These are phyloP conservation scores for Extremus antarcticus DNA, from an alignment of 495 filamentous ascomycete genomes.

Conservation along the genomic window DNA sequence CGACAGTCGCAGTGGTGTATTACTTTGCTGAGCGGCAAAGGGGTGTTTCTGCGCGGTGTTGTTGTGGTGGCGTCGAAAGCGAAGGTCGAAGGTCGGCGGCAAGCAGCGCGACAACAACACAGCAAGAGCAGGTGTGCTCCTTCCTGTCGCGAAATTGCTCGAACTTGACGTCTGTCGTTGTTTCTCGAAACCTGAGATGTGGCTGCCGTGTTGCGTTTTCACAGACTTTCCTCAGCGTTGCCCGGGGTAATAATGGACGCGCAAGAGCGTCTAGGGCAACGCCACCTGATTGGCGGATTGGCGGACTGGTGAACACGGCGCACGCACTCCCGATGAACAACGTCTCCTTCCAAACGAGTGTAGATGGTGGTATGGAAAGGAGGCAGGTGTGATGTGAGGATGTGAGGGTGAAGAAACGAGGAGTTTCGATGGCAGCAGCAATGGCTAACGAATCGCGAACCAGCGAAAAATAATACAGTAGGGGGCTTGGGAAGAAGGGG, in stretches of 20 bases:
- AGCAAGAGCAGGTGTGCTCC: not conserved
- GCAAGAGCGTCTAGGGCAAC: not conserved
- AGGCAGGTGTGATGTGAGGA: not conserved
- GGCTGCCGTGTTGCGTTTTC: too few relatives aligned
- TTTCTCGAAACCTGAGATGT: too few relatives aligned
- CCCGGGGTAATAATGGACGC: not conserved
- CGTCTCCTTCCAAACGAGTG: slow-evolving; percentile 1
- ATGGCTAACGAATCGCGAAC: not conserved
- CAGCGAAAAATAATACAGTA: not conserved
- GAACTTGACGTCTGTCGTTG: too few relatives aligned
- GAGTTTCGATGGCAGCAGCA: not conserved
- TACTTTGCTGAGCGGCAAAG: not conserved
- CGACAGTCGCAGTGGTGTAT: not conserved
- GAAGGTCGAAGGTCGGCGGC: not conserved
- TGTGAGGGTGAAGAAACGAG: not conserved
- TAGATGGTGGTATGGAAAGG: not conserved
- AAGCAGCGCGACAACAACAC: not conserved
- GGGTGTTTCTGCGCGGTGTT: not conserved
- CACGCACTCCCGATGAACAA: not conserved
- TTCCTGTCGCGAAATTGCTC: too few relatives aligned
- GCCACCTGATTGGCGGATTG: slow-evolving; percentile 15
- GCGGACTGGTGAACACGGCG: too few relatives aligned
- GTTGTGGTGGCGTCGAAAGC: not conserved
- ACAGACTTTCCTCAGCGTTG: not conserved
- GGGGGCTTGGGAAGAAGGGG: not conserved